These are phyloP conservation scores for Coprinopsis sp. DNA, from an alignment of 768 basidiomycete genomes.

Conservation along the genomic window DNA sequence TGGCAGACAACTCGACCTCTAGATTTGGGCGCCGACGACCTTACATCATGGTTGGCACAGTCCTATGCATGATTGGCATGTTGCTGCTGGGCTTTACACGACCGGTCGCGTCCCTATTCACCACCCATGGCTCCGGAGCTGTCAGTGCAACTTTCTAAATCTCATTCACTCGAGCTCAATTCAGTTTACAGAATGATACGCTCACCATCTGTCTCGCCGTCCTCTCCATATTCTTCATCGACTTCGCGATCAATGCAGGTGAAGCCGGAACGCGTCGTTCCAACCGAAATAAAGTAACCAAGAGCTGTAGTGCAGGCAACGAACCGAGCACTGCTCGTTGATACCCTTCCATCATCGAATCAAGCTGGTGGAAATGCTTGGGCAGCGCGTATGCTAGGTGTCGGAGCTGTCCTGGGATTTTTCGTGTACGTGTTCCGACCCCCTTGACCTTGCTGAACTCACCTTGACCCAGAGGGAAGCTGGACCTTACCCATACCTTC, in stretches of 20 bases:
- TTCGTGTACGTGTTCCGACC: conserved; percentile 59
- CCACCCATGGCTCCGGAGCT: conserved; percentile 23
- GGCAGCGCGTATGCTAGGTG: conserved; percentile 89
- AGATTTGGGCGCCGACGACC: conserved; percentile 82
- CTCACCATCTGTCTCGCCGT: conserved; percentile 79
- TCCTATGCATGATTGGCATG: conserved; percentile 66
- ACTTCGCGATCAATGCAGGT: conserved; percentile 56
- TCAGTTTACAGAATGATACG: conserved; percentile 35
- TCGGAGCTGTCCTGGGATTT: conserved; percentile 84
- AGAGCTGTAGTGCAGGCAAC: conserved; percentile 69
- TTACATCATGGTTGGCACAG: conserved; percentile 72
- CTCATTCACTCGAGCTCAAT: neutral
- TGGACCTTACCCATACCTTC: conserved; percentile 65
- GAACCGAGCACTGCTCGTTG: conserved; percentile 87
- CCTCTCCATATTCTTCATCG: conserved; percentile 44
- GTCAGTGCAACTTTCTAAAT: conserved; percentile 18
- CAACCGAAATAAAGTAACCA: conserved; percentile 7
- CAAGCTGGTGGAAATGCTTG: conserved; percentile 91
- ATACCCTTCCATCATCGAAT: conserved; percentile 65
- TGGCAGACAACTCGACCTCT: conserved; percentile 83
- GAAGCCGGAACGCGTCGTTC: conserved; percentile 4
- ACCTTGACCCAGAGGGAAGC: conserved; percentile 57
- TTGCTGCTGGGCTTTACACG: conserved; percentile 81
- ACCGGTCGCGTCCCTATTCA: conserved; percentile 53
- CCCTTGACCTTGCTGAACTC: neutral